These are phyloP conservation scores for Mycena polygramma DNA, from an alignment of 768 basidiomycete species.

Conservation along the genomic window DNA sequence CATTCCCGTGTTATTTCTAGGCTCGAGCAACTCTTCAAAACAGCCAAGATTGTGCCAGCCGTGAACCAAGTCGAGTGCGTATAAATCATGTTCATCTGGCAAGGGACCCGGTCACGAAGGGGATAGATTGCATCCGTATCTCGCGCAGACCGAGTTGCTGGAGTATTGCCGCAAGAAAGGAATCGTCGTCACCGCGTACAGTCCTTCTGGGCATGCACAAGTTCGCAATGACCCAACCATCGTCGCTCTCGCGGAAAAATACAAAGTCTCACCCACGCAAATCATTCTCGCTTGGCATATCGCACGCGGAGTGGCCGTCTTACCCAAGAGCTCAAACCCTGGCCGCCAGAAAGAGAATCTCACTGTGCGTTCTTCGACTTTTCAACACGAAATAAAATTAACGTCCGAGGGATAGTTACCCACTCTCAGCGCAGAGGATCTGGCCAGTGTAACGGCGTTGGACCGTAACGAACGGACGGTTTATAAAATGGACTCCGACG, in stretches of 20 bases:
- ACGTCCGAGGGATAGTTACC: constrained; percentile 2
- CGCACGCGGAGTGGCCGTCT: constrained; percentile 55
- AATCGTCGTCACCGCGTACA: constrained; percentile 64
- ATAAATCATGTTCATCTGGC: too few species aligned
- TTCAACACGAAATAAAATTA: not conserved
- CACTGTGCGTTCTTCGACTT: constrained; percentile 48
- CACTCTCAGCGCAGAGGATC: constrained; percentile 19
- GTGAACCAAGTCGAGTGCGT: constrained; percentile 63
- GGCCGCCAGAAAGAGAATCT: constrained; percentile 65
- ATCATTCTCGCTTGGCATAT: constrained; percentile 67
- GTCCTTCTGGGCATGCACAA: constrained; percentile 57
- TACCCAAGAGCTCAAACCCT: constrained; percentile 63
- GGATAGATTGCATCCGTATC: constrained; percentile 49
- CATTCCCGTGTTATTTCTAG: constrained; percentile 35
- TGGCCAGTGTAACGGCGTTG: constrained; percentile 20
- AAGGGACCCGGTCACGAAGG: too few species aligned
- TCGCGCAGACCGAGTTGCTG: constrained; percentile 58
- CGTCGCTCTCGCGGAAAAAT: not conserved
- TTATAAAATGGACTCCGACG: not conserved
- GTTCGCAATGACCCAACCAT: constrained; percentile 46
- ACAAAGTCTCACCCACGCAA: constrained; percentile 55
- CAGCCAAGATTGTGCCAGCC: constrained; percentile 58
- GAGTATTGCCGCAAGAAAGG: constrained; percentile 63
- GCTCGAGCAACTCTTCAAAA: constrained; percentile 53
- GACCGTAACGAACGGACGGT: constrained; percentile 17